A percentile compares a stretch with the other conserved stretches of the same genome.
phyloP scores from a whole-genome alignment of 2,329 filamentous ascomycete species.

The Dactylellina cionopaga region DNA sequence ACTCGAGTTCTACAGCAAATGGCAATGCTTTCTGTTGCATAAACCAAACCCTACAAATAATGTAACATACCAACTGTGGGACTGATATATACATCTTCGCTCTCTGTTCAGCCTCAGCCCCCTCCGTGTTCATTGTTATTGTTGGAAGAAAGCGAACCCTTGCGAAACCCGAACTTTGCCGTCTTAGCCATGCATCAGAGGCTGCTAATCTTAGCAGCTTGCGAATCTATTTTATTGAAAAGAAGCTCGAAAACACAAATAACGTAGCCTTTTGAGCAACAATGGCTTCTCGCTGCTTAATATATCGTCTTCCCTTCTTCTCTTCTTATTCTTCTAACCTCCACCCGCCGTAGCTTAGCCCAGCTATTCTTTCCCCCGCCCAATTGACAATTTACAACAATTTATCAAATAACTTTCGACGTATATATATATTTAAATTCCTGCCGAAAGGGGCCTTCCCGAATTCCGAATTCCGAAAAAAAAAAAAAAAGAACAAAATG shows the following conservation, averaged over 20 bases:
- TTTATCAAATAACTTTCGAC: too few relatives aligned
- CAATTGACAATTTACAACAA: background rate
- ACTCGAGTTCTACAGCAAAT: too few relatives aligned
- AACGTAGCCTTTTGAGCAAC: too few relatives aligned
- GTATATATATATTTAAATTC: background rate
- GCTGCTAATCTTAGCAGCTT: slow-evolving; percentile 4
- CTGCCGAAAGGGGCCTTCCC: too few relatives aligned
- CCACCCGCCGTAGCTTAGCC: slow-evolving; percentile 13
- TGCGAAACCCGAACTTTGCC: slow-evolving; percentile 1
- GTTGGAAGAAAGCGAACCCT: too few relatives aligned
- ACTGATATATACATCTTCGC: background rate
- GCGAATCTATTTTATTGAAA: background rate
- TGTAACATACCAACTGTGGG: background rate
- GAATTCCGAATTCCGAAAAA: too few relatives aligned
- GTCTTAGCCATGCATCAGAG: slow-evolving; percentile 7
- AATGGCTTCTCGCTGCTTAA: too few relatives aligned
- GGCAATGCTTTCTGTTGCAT: too few relatives aligned
- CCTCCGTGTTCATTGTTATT: too few relatives aligned
- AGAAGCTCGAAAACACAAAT: background rate
- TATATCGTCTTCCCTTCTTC: too few relatives aligned
- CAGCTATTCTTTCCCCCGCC: background rate
- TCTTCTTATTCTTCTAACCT: background rate
- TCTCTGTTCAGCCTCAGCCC: too few relatives aligned
- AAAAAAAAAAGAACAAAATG: slow-evolving; percentile 3
- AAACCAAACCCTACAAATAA: too few relatives aligned